Evolutionary conservation across 2,329 filamentous ascomycete genomes (phyloP), one percentile per base, ranked within the genome.

Genomic region (Elsinoe perseae): DNA sequence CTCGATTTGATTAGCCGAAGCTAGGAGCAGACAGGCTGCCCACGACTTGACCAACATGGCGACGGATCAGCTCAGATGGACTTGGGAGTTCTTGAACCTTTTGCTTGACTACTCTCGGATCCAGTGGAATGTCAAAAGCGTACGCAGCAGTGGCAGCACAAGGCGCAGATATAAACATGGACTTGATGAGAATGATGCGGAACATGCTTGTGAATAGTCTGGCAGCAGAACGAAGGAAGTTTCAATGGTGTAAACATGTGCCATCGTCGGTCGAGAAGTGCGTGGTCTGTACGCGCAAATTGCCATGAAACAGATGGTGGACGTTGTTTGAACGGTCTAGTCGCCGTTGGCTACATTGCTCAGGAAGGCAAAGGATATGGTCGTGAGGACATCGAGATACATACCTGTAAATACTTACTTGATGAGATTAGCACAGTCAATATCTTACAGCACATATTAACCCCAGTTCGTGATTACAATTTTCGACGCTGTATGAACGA

Each of bases 171-270:
- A 52, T 52, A 52, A 52, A 52, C 28, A 38, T 52, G 30, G 48
- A 36, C 48, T 52, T 52, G 10, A 52, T 7, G 10, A 52, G 32
- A 23, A 52, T 52, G 48, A 52, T 52, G 10, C 48, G 48, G 25
- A 52, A 52, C 48, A 52, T 52, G 20, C 23, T 52, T n/a, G 9
- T 21, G 21, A 28, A 18, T 36, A 23, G 48, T 36, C 25, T 36
- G 30, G 25, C 16, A 52, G 48, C n/a, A 3, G 30, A 52, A n/a
- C 16, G 14, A 38, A 52, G 25, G 16, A 52, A 25, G 21, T 38
- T 52, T 38, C 48, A 38, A 52, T 52, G 48, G 48, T 38, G 48
- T 52, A 32, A 52, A 52, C 48, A 36, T 52, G 48, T 32, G 48
- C 28, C 5, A 52, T 28, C 18, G 25, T 36, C 18, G 48, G 32